Evolutionary conservation across 1,284 basidiomycete genomes (phyloP).

Genomic region (Blastosporella zonata): DNA sequence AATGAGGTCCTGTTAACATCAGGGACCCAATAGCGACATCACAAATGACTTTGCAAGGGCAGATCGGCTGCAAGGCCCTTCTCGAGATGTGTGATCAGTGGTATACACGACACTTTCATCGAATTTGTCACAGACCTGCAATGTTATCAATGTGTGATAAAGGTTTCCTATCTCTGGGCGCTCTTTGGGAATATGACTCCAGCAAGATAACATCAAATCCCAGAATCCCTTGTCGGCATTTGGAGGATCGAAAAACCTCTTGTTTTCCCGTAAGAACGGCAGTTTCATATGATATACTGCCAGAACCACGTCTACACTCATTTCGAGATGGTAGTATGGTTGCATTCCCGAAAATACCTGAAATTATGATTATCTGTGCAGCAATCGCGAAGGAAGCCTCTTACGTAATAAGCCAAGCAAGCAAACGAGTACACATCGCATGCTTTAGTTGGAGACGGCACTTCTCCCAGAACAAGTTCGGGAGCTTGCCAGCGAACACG

Average conservation of each 20-base stretch:
- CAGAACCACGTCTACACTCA: not conserved
- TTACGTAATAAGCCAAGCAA: not conserved
- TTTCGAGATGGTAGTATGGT: not conserved
- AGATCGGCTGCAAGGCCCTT: not conserved
- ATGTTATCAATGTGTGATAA: not conserved
- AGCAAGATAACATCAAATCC: constrained; percentile 7
- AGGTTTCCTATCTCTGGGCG: constrained; percentile 1
- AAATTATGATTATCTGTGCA: not conserved
- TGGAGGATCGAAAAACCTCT: not conserved
- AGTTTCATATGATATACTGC: not conserved
- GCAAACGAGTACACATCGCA: constrained; percentile 6
- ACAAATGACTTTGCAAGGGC: constrained; percentile 2
- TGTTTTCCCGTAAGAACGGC: not conserved
- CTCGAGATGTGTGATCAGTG: not conserved
- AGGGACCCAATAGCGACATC: not conserved
- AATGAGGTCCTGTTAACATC: not conserved
- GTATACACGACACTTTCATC: not conserved
- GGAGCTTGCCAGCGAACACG: constrained; percentile 6
- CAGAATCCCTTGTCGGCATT: constrained; percentile 1
- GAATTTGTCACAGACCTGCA: not conserved
- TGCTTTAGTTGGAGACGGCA: not conserved
- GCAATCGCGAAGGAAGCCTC: not conserved
- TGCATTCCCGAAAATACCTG: not conserved
- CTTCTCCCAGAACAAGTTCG: constrained; percentile 3
- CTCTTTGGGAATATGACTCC: not conserved